phyloP scores from a whole-genome alignment of 169 alveolate species.

The Eimeria necatrix region DNA sequence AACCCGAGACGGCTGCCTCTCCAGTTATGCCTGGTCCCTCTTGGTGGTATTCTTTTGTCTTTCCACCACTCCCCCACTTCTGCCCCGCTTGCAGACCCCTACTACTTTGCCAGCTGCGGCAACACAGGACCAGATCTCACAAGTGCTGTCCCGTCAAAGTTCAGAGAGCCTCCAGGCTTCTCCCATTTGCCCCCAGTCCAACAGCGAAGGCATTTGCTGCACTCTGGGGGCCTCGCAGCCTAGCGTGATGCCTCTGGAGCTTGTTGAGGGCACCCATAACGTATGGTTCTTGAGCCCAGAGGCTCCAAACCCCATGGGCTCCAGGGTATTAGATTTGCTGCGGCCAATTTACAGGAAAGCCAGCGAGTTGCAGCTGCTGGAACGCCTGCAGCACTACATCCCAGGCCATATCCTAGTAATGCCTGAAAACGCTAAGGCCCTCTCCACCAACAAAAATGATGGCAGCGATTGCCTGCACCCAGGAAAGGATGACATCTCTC shows the following conservation, averaged over 20 bases:
- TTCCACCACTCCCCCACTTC: conserved; percentile 17
- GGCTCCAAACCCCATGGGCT: not conserved
- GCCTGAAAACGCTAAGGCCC: not conserved
- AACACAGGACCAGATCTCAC: too few species aligned
- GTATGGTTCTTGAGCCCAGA: not conserved
- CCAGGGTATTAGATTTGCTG: conserved; percentile 26
- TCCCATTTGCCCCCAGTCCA: not conserved
- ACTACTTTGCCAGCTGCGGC: too few species aligned
- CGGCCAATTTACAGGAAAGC: not conserved
- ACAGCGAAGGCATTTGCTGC: not conserved
- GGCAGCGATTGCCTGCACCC: too few species aligned
- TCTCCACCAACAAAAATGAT: too few species aligned
- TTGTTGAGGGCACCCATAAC: not conserved
- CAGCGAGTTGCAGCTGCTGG: not conserved
- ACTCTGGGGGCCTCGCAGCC: not conserved
- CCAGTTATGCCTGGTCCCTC: conserved; percentile 51
- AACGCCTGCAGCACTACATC: conserved; percentile 2
- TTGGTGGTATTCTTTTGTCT: conserved; percentile 32
- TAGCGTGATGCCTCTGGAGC: not conserved
- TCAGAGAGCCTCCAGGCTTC: not conserved
- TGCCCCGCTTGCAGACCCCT: conserved; percentile 5
- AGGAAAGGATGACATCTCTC: too few species aligned
- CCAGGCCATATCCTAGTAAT: not conserved
- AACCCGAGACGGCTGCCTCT: conserved; percentile 41
- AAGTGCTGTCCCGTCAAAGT: too few species aligned